Percentiles rank a stretch among this genome's conserved stretches.
These are phyloP conservation scores for Gloeopeniophorella convolvens DNA, from an alignment of 768 basidiomycete genomes.

Conservation along the genomic window DNA sequence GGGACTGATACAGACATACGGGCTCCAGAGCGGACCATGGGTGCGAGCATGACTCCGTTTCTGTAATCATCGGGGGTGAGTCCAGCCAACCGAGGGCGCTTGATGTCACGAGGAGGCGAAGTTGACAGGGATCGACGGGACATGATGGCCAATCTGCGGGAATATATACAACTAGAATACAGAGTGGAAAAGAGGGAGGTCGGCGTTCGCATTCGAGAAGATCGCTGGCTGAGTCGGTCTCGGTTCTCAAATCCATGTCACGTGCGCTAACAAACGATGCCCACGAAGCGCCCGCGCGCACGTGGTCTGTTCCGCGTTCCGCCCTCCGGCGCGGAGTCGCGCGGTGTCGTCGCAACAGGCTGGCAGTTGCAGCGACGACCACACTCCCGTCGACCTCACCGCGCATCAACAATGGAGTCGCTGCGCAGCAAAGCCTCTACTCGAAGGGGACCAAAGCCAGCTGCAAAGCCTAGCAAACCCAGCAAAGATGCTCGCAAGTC, in stretches of 20 bases:
- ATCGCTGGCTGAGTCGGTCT: no score
- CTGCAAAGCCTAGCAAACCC: slow-evolving; percentile 13
- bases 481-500: slow-evolving; percentile 34
- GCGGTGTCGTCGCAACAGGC: no score
- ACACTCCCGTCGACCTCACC: background rate
- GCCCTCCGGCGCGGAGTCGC: no score
- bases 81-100: slow-evolving; percentile 23
- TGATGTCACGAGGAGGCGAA: slow-evolving; percentile 12
- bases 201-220: no score
- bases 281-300: no score
- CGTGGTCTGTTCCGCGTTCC: no score
- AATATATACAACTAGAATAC: no score
- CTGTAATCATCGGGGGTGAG: slow-evolving; percentile 73
- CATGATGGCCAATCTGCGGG: slow-evolving; percentile 2
- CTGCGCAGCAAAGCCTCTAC: slow-evolving; percentile 26
- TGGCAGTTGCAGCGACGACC: no score
- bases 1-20: slow-evolving; percentile 41
- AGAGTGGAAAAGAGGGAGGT: no score
- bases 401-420: slow-evolving; percentile 26
- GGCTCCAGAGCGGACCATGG: slow-evolving; percentile 95
- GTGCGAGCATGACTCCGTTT: slow-evolving; percentile 89
- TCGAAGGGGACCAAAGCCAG: slow-evolving; percentile 13
- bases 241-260: no score
- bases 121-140: slow-evolving; percentile 19
- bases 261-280: no score